Conservation (phyloP, 176 grass and related monocot genomes). For the Musa itinerans region DNA sequence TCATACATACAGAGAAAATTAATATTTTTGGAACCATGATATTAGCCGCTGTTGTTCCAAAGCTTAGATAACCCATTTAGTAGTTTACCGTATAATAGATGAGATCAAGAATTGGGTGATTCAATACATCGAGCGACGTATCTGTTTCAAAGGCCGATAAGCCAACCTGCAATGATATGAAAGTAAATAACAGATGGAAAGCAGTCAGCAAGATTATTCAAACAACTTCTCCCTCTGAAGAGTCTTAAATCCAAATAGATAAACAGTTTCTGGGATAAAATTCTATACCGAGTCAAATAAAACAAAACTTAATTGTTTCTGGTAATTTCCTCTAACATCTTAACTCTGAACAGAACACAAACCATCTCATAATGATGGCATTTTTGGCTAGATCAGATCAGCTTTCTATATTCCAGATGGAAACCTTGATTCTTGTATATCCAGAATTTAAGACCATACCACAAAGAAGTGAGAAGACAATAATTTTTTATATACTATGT, state of each 20-base stretch:
- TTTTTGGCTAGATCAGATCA: no score
- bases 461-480: no score
- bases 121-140: slow-evolving; percentile 26
- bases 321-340: no score
- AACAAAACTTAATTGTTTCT: no score
- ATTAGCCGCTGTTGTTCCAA: background rate
- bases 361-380: no score
- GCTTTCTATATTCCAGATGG: no score
- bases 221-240: background rate
- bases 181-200: background rate
- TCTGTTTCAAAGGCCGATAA: slow-evolving; percentile 26
- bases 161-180: slow-evolving; percentile 23
- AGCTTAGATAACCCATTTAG: background rate
- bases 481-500: no score
- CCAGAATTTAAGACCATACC: no score
- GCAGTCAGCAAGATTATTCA: background rate
- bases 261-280: background rate
- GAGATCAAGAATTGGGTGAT: slow-evolving; percentile 32
- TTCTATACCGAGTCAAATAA: background rate
- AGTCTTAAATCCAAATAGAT: background rate
- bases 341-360: no score
- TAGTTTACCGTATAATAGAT: slow-evolving; percentile 29
- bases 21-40: background rate
- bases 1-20: background rate
- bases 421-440: no score